Percentiles rank a stretch among this genome's conserved stretches.
phyloP scores from a whole-genome alignment of 345 rosid genomes.

The Garcia nutans region DNA sequence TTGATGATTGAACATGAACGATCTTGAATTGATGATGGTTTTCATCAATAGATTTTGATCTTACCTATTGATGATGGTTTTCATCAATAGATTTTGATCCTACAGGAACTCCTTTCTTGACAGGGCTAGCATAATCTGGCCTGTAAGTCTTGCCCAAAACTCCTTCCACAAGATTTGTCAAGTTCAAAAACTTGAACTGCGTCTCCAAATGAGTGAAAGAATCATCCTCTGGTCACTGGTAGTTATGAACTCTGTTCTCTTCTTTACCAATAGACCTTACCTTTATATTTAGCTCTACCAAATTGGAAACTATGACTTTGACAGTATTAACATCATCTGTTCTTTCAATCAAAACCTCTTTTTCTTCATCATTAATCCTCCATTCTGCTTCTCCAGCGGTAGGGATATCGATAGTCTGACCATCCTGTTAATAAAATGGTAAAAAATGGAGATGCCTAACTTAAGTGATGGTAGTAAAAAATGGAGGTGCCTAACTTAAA shows the following conservation, averaged over 20 bases:
- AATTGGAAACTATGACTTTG: slow-evolving; percentile 39
- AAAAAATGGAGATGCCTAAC: too few species aligned
- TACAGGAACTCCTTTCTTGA: slow-evolving; percentile 58
- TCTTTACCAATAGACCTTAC: slow-evolving; percentile 57
- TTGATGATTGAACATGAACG: too few species aligned
- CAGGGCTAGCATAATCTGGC: slow-evolving; percentile 61
- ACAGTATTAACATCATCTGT: slow-evolving; percentile 50
- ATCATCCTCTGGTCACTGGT: slow-evolving; percentile 50
- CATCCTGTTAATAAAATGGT: too few species aligned
- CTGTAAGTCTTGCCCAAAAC: slow-evolving; percentile 69
- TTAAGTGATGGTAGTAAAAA: too few species aligned
- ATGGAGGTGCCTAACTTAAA: too few species aligned
- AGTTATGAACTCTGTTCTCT: slow-evolving; percentile 58
- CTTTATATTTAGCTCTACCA: slow-evolving; percentile 44
- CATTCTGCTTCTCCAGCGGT: slow-evolving; percentile 66
- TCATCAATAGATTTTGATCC: too few species aligned
- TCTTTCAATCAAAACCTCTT: slow-evolving; percentile 55
- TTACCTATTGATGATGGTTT: too few species aligned
- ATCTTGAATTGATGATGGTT: too few species aligned
- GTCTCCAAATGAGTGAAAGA: slow-evolving; percentile 72
- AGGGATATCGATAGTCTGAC: slow-evolving; percentile 52
- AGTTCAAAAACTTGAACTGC: slow-evolving; percentile 50
- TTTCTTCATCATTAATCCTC: slow-evolving; percentile 36
- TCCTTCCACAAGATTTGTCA: slow-evolving; percentile 58
- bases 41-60: too few species aligned